Base-by-base conservation (phyloP, 306 rosid species). In the Acacia crassicarpa region DNA sequence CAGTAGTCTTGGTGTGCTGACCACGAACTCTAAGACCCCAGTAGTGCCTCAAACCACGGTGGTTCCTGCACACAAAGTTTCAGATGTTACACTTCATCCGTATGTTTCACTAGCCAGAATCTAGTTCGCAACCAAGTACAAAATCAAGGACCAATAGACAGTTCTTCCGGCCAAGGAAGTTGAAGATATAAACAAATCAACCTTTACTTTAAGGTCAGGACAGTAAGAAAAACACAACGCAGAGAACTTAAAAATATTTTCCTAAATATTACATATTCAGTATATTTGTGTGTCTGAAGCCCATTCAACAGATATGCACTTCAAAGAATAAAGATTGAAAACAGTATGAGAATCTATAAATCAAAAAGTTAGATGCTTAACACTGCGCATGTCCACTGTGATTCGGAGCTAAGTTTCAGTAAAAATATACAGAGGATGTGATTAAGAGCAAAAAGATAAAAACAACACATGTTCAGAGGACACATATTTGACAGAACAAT, bases 1-100 rank as follows among this genome's bases (percentile, higher is more conserved):
- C 92, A 5, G 94, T 91, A 25, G 94, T 91, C 89, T 91, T 91
- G 74, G 92, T 91, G 85, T 91, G 94, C 88, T 91, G 94, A 63
- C 94, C 94, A 81, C 92, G 94, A 61, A 91, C 94, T 17, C 94
- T 91, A 25, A 91, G 94, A 48, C 94, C 92, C 94, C 94, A 91
- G 83, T 68, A 23, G 53, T 86, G 78, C 78, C 83, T 48, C 80
- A 59, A 54, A 75, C 70, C 71, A 35, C 46, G 51, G 41, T 76
- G 80, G 71, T 76, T 76, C 33, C 80, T 76, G 71, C 80, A 61
- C 14, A 58, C 16, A 54, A 45, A 63, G 41, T 59, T 48, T 43
- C 68, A 58, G 67, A 62, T 62, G 75, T 83, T 32, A 83, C 79
- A 23, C 11, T 63, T 9, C 22, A 72, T 32, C 14, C 6, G 15